Base-by-base conservation (phyloP, 2,329 filamentous ascomycete species). In the Microdochium trichocladiopsis region DNA sequence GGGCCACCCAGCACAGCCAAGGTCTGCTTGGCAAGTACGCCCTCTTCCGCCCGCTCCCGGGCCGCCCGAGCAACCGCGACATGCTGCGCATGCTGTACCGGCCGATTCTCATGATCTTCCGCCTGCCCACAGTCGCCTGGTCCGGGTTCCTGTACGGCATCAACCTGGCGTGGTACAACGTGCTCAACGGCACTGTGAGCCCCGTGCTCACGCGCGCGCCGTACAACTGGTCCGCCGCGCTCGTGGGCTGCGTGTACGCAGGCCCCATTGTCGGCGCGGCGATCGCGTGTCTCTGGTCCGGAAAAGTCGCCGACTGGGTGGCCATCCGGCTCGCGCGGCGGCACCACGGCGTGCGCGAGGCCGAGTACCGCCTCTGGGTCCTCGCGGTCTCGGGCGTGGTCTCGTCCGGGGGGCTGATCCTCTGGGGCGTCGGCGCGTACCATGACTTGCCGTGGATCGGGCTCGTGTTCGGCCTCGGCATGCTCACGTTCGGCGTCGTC, bases 391-490 rank as follows among this genome's bases (percentile, higher is more conserved):
- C 68, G 3, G 54, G 67, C 2, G 31, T 77, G 11, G 55, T 76
- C 16, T 63, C 72, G 0, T 67, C 69, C 0, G 66, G 62, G 23
- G 72, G 71, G 1, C 63, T 78, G 18, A 69, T 78, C 49, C 56
- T 75, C 4, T 78, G 74, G 74, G 76, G 76, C 31, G 73, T 78
- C 1, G 75, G 75, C 3, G 71, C 73, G 2, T 67, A 69, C 48
- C 60, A 71, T 50, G 49, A 61, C 2, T 57, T 74, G 4, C 72
- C 75, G 50, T 76, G 70, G 69, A 65, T 70, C 33, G 72, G 70
- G 5, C 63, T 69, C 21, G 63, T 72, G 4, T 61, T 72, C 48
- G 70, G 67, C 0, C 68, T 74, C 59, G 71, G 70, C 23, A 65
- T 71, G 31, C 63, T 74, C 3, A 68, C 67, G 2, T 62, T 68